Evolutionary conservation across 805 yeast genomes (phyloP).

Genomic region (Kuraishia capsulata): DNA sequence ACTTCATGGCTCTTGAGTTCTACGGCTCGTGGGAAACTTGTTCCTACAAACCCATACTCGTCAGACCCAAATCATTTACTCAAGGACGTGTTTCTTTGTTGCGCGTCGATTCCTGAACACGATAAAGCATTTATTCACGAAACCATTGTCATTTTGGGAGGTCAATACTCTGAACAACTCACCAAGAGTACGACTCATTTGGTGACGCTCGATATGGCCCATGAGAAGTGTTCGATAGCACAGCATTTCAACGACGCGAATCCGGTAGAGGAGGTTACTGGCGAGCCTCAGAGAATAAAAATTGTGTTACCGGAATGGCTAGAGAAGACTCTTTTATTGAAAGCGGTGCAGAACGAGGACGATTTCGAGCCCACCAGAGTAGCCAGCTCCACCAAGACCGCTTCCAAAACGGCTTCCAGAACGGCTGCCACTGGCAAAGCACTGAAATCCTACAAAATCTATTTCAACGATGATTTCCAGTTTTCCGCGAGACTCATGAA

Average conservation of each 20-base stretch:
- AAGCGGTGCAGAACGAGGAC: background rate
- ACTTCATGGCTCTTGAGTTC: conserved; percentile 53
- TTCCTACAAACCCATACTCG: conserved; percentile 50
- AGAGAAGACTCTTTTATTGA: conserved; percentile 26
- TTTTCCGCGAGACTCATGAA: too few species aligned
- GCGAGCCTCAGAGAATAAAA: conserved; percentile 29
- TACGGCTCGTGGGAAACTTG: conserved; percentile 25
- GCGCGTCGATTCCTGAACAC: conserved; percentile 45
- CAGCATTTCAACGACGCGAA: conserved; percentile 25
- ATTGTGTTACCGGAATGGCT: conserved; percentile 78
- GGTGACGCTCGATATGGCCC: conserved; percentile 42
- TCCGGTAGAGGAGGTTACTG: too few species aligned
- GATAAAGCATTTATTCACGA: conserved; percentile 62
- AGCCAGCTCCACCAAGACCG: too few species aligned
- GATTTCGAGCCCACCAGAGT: too few species aligned
- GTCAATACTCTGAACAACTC: conserved; percentile 52
- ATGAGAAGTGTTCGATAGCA: conserved; percentile 53
- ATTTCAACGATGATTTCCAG: too few species aligned
- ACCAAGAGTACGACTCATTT: conserved; percentile 75
- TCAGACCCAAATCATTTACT: conserved; percentile 66
- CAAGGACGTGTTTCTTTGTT: conserved; percentile 51
- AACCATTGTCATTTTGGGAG: conserved; percentile 71
- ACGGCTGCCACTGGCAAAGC: too few species aligned
- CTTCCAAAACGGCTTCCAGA: too few species aligned
- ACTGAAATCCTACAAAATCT: too few species aligned